phyloP scores from a whole-genome alignment of 1,284 basidiomycete species.

The Blastosporella zonata region DNA sequence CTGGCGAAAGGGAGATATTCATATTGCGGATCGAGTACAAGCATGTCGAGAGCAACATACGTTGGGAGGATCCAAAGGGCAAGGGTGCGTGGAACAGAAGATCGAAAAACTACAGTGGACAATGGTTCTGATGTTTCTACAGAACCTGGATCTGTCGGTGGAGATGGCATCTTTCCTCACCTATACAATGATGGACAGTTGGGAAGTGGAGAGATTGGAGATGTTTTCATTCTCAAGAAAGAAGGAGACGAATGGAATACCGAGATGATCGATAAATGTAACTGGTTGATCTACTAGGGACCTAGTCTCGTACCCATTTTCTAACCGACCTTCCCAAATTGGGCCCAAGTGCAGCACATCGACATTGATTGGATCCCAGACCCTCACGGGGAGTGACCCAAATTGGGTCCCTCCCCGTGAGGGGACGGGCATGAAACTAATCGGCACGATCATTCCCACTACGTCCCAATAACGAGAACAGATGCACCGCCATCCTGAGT shows the following conservation, averaged over 20 bases:
- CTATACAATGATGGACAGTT: slow-evolving; percentile 46
- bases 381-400: too few relatives aligned
- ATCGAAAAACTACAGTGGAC: background rate
- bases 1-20: slow-evolving; percentile 36
- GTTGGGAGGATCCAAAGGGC: slow-evolving; percentile 47
- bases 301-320: too few relatives aligned
- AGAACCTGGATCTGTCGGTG: slow-evolving; percentile 40
- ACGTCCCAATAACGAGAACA: slow-evolving; percentile 39
- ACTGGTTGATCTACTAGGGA: slow-evolving; percentile 14
- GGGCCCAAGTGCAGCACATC: too few relatives aligned
- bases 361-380: too few relatives aligned
- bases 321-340: too few relatives aligned
- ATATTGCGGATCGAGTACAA: slow-evolving; percentile 45
- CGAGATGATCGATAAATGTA: background rate
- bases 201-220: slow-evolving; percentile 14
- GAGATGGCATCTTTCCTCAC: slow-evolving; percentile 53
- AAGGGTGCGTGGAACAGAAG: slow-evolving; percentile 25
- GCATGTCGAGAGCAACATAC: slow-evolving; percentile 35
- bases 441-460: background rate
- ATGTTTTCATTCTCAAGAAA: slow-evolving; percentile 10
- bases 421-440: too few relatives aligned
- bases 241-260: slow-evolving; percentile 11
- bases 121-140: background rate
- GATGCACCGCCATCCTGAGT: slow-evolving; percentile 66
- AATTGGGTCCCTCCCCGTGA: too few relatives aligned